Evolutionary conservation across 805 yeast genomes (phyloP).

Genomic region (Nakazawaea anatomiae): DNA sequence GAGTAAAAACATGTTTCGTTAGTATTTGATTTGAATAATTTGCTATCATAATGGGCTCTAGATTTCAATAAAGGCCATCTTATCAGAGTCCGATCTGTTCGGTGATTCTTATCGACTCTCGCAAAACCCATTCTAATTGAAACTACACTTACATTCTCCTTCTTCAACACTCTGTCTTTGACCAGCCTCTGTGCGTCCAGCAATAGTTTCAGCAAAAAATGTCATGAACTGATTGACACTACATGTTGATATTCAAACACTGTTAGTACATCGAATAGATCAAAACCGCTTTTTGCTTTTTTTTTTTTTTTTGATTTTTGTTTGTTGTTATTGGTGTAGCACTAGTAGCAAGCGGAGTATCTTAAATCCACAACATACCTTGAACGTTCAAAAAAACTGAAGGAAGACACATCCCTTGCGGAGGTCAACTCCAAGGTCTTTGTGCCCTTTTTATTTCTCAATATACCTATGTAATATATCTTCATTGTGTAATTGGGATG

Average conservation of each 20-base stretch:
- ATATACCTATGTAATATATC: conserved; percentile 83
- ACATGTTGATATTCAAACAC: background rate
- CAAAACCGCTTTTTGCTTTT: background rate
- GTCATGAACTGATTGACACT: conserved; percentile 91
- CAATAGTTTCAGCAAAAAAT: conserved; percentile 86
- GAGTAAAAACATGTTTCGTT: no score
- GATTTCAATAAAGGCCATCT: no score
- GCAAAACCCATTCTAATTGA: background rate
- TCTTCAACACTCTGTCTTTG: conserved; percentile 95
- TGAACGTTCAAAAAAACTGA: conserved; percentile 82
- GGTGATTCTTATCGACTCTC: no score
- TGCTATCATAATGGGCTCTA: no score
- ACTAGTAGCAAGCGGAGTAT: background rate
- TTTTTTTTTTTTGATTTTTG: background rate
- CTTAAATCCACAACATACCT: conserved; percentile 22
- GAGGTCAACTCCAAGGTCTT: conserved; percentile 72
- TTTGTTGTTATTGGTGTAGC: background rate
- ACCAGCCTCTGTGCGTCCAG: conserved; percentile 81
- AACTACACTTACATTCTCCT: conserved; percentile 35
- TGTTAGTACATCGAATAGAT: background rate
- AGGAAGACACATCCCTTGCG: conserved; percentile 78
- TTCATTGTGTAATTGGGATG: conserved; percentile 48
- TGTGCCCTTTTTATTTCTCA: conserved; percentile 53
- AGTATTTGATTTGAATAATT: background rate
- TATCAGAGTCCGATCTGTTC: no score